phyloP scores from a whole-genome alignment of 2,329 filamentous ascomycete genomes.

The Penicillium sp. region DNA sequence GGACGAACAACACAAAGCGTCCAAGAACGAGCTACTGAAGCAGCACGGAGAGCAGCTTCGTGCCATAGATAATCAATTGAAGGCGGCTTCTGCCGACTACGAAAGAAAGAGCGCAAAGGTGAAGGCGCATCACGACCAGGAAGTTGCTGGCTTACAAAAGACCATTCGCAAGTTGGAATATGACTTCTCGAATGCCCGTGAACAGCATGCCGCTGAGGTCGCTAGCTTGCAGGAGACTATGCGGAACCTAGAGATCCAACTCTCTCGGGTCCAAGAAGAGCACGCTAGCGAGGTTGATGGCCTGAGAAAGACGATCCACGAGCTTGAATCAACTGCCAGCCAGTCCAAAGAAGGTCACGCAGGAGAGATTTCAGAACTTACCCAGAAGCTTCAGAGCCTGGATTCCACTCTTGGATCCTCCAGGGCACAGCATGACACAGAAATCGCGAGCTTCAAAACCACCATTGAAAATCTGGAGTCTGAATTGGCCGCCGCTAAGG shows the following conservation, averaged over 20 bases:
- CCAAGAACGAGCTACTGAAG: slow-evolving; percentile 42
- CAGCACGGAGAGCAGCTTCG: slow-evolving; percentile 48
- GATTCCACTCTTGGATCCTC: slow-evolving; percentile 53
- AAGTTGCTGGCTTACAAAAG: slow-evolving; percentile 61
- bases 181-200: slow-evolving; percentile 49
- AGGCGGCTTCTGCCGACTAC: slow-evolving; percentile 41
- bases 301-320: slow-evolving; percentile 56
- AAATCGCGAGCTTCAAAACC: slow-evolving; percentile 57
- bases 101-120: slow-evolving; percentile 39
- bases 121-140: slow-evolving; percentile 53
- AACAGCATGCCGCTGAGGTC: slow-evolving; percentile 53
- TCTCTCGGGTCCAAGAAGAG: slow-evolving; percentile 49
- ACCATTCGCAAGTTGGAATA: slow-evolving; percentile 60
- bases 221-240: slow-evolving; percentile 58
- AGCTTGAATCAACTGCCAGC: slow-evolving; percentile 50
- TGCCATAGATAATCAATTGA: slow-evolving; percentile 49
- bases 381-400: slow-evolving; percentile 58
- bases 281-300: slow-evolving; percentile 58
- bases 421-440: slow-evolving; percentile 51
- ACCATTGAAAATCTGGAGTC: slow-evolving; percentile 59
- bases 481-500: slow-evolving; percentile 48
- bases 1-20: slow-evolving; percentile 48
- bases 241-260: slow-evolving; percentile 54
- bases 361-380: slow-evolving; percentile 60
- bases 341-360: slow-evolving; percentile 61